Evolutionary conservation across 2,329 filamentous ascomycete species (phyloP).

Genomic region (Annulohypoxylon truncatum): DNA sequence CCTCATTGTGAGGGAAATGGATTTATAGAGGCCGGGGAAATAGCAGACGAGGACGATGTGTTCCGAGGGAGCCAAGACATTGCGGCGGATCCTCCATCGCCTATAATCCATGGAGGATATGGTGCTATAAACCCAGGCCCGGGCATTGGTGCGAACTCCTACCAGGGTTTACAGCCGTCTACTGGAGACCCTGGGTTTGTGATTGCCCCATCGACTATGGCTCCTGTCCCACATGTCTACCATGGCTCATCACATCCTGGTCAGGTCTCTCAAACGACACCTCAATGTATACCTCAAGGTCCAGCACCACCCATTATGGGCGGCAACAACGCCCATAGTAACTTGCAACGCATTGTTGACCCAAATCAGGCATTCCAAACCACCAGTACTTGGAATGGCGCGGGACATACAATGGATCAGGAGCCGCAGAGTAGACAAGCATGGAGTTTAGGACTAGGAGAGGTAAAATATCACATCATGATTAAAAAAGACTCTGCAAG

Average conservation of each 20-base stretch:
- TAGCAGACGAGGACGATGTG: background rate
- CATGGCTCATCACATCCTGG: background rate
- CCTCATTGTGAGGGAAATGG: conserved; percentile 18
- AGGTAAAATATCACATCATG: background rate
- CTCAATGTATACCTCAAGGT: background rate
- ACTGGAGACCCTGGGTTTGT: background rate
- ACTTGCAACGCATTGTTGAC: background rate
- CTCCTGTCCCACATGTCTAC: background rate
- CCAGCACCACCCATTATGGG: background rate
- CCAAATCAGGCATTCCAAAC: background rate
- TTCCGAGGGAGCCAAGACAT: background rate
- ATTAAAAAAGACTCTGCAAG: background rate
- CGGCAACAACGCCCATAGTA: background rate
- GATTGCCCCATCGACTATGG: background rate
- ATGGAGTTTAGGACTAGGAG: background rate
- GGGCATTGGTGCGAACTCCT: background rate
- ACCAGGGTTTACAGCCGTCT: background rate
- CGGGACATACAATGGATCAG: background rate
- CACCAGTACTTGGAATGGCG: background rate
- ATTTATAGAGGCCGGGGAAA: background rate
- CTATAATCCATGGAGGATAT: background rate
- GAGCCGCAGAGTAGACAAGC: background rate
- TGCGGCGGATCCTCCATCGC: background rate
- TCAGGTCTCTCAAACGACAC: background rate
- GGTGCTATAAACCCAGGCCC: background rate